Evolutionary conservation across 495 filamentous ascomycete genomes (phyloP), one percentile per base, ranked within the genome.

Genomic region (Parathielavia hyrcaniae): DNA sequence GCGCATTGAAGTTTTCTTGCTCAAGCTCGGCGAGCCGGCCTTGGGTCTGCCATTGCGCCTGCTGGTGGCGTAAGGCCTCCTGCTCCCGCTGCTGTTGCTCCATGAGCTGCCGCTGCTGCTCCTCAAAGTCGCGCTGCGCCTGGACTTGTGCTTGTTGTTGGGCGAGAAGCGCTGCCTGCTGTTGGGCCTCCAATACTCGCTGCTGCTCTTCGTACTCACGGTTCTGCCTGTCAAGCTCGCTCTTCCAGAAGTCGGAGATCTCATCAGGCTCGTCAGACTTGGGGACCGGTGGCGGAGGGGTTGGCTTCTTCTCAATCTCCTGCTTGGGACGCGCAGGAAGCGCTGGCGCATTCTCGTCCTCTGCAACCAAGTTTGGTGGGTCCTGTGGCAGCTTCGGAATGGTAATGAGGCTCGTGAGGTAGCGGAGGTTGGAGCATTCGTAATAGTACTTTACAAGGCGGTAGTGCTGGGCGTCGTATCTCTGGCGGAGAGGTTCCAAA

Each of bases 191-290:
- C 32, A 98, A 75, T 16, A 90, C 83, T 26, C 85, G 81, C 71
- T 98, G 93, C 70, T 98, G 90, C 26, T 90, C 89, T 64, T 90
- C 93, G 64, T 91, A 97, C 67, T 96, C 91, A 54, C 90, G 85
- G 67, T 98, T 92, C 67, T 97, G 89, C 45, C 90, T 79, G 60
- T 83, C 81, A 58, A 95, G 87, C 69, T 96, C 90, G 63, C 84
- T 91, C 70, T 91, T 91, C 93, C 93, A 98, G 71, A 98, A 98
- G 67, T 97, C 95, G 57, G 86, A 87, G 67, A 98, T 97, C 17
- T 95, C 89, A 65, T 95, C 93, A 8, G 93, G 93, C 63, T 97
- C 93, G 5, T 86, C 81, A 4, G 77, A 67, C 50, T 83, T 82
- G 2, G 82, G 78, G 3, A 73, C 69, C 39, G 26, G 26, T 30